Evolutionary conservation across 2,329 filamentous ascomycete species (phyloP).

Genomic region (Camptophora hylomeconis): DNA sequence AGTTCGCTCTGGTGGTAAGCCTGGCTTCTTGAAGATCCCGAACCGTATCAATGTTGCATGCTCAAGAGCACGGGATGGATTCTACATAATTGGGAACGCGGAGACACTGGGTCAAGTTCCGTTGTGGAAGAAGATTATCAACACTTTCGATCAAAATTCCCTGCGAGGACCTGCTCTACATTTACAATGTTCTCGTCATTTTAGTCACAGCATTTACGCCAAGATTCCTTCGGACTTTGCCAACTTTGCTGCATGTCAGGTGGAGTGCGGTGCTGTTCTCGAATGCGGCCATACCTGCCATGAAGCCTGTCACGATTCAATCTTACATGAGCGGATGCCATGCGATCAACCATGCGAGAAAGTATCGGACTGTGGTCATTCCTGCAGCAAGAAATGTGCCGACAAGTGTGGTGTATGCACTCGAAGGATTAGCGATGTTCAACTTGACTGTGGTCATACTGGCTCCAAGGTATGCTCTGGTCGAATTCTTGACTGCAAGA

Average conservation of each 20-base stretch:
- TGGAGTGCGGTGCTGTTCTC: slow-evolving; percentile 33
- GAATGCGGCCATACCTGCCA: slow-evolving; percentile 48
- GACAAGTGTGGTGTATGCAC: slow-evolving; percentile 14
- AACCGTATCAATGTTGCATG: slow-evolving; percentile 25
- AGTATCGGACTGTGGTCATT: slow-evolving; percentile 12
- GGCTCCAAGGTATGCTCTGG: slow-evolving; percentile 13
- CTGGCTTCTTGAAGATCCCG: slow-evolving; percentile 21
- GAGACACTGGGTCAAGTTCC: slow-evolving; percentile 15
- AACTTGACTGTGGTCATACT: slow-evolving; percentile 14
- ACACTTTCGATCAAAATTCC: slow-evolving; percentile 11
- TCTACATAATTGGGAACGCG: slow-evolving; percentile 24
- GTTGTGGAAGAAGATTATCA: slow-evolving; percentile 20
- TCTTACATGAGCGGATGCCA: slow-evolving; percentile 12
- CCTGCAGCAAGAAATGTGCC: slow-evolving; percentile 13
- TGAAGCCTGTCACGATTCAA: slow-evolving; percentile 13
- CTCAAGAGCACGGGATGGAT: slow-evolving; percentile 22
- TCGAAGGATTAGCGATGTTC: slow-evolving; percentile 3
- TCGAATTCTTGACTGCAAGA: slow-evolving; percentile 7
- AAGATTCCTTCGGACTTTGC: slow-evolving; percentile 45
- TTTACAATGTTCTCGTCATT: slow-evolving; percentile 50
- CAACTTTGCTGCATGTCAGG: slow-evolving; percentile 37
- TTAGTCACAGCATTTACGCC: slow-evolving; percentile 36
- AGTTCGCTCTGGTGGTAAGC: slow-evolving; percentile 20
- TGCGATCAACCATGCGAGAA: slow-evolving; percentile 14
- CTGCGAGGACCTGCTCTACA: slow-evolving; percentile 34